phyloP scores from a whole-genome alignment of 2,329 filamentous ascomycete genomes.

The Balansia obtecta region DNA sequence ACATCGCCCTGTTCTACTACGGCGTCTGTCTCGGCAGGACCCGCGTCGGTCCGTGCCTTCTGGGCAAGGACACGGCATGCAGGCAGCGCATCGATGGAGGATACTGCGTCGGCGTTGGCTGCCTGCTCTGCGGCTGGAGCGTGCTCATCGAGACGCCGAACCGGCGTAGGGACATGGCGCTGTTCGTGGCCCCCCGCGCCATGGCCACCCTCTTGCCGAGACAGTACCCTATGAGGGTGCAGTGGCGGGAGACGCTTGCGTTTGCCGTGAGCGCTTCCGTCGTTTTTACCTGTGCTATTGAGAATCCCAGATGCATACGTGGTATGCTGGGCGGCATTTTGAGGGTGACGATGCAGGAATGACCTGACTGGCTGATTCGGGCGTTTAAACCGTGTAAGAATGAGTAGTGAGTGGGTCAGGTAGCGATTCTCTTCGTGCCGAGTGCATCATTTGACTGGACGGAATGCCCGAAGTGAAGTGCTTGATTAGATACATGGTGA shows the following conservation, averaged over 20 bases:
- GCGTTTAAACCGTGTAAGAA: not conserved
- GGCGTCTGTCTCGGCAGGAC: slow-evolving; percentile 68
- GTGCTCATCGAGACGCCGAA: slow-evolving; percentile 57
- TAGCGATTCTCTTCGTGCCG: too few relatives aligned
- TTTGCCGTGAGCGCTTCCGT: slow-evolving; percentile 59
- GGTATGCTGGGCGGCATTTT: slow-evolving; percentile 56
- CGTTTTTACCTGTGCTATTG: slow-evolving; percentile 53
- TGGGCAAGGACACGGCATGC: slow-evolving; percentile 37
- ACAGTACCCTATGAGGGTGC: slow-evolving; percentile 47
- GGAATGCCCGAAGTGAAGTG: too few relatives aligned
- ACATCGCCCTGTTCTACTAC: slow-evolving; percentile 75
- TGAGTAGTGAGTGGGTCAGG: too few relatives aligned
- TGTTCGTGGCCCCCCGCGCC: slow-evolving; percentile 72
- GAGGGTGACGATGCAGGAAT: slow-evolving; percentile 28
- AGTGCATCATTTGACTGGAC: too few relatives aligned
- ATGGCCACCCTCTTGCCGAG: slow-evolving; percentile 63
- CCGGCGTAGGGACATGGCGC: slow-evolving; percentile 59
- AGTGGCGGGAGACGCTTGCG: slow-evolving; percentile 53
- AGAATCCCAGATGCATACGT: slow-evolving; percentile 50
- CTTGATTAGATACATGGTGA: too few relatives aligned
- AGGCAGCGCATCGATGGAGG: slow-evolving; percentile 46
- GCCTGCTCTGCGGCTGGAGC: slow-evolving; percentile 69
- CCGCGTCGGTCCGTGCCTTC: slow-evolving; percentile 55
- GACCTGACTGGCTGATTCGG: too few relatives aligned
- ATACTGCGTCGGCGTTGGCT: slow-evolving; percentile 59